A percentile compares a stretch with the other conserved stretches of the same genome.
These are phyloP conservation scores for Zangia roseola DNA, from an alignment of 768 basidiomycete genomes.

Conservation along the genomic window DNA sequence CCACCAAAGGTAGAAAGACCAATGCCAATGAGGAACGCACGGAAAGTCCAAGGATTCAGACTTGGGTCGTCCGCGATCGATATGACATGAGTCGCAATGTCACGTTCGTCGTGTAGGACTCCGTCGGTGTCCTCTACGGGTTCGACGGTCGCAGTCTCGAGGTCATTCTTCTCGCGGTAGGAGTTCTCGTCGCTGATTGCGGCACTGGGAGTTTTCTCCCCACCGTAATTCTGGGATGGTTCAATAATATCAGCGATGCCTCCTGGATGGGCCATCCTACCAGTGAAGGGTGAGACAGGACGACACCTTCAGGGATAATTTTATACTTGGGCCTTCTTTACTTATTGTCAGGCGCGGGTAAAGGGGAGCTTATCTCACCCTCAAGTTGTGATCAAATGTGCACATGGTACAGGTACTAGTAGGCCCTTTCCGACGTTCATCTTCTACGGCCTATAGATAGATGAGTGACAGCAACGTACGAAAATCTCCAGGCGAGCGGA, in stretches of 20 bases:
- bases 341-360: too few species aligned
- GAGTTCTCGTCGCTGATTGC: constrained; percentile 20
- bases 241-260: constrained; percentile 1
- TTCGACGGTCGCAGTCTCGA: constrained; percentile 27
- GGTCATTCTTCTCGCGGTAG: constrained; percentile 33
- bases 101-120: constrained; percentile 43
- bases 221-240: neutral
- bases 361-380: too few species aligned
- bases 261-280: constrained; percentile 9
- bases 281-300: too few species aligned
- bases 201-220: constrained; percentile 3
- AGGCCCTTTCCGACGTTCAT: too few species aligned
- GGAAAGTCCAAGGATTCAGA: constrained; percentile 37
- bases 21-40: constrained; percentile 53
- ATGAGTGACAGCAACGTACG: too few species aligned
- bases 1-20: constrained; percentile 53
- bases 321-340: too few species aligned
- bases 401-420: too few species aligned
- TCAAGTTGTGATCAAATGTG: too few species aligned
- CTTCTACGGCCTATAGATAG: too few species aligned
- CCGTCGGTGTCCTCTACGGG: constrained; percentile 4
- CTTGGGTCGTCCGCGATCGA: constrained; percentile 32
- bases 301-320: too few species aligned
- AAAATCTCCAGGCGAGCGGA: too few species aligned
- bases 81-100: constrained; percentile 49